A percentile compares a stretch with the other conserved stretches of the same genome.
phyloP scores from a whole-genome alignment of 73 alveolate genomes.

The Uronychia setigera region DNA sequence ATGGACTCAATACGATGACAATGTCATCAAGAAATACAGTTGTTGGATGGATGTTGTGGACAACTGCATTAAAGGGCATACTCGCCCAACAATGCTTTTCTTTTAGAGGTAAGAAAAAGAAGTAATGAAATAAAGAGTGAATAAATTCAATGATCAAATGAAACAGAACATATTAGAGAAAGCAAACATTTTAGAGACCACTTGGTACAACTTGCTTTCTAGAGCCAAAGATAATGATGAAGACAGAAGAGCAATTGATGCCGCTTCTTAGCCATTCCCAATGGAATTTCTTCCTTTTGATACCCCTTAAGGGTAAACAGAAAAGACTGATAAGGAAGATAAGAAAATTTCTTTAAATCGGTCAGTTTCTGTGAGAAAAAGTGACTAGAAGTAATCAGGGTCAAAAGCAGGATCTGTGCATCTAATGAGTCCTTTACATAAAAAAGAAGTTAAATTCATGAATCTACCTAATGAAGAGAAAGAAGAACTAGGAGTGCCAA shows the following conservation, averaged over 20 bases:
- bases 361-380: neutral
- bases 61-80: neutral
- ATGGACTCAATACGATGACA: neutral
- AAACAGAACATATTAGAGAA: neutral
- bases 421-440: neutral
- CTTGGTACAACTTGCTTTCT: neutral
- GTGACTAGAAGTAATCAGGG: neutral
- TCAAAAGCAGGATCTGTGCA: neutral
- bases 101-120: neutral
- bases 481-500: neutral
- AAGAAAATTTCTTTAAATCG: neutral
- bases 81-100: neutral
- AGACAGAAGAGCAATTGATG: neutral
- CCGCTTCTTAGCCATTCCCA: neutral
- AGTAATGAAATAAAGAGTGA: neutral
- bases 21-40: neutral
- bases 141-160: neutral
- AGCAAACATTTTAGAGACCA: neutral
- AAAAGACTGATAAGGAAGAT: neutral
- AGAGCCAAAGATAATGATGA: neutral
- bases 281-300: neutral
- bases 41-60: neutral
- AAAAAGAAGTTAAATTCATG: neutral
- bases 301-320: too few species aligned
- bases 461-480: neutral